Evolutionary conservation across 208 protist species (phyloP).

Genomic region (Acanthamoeba lenticulata): DNA sequence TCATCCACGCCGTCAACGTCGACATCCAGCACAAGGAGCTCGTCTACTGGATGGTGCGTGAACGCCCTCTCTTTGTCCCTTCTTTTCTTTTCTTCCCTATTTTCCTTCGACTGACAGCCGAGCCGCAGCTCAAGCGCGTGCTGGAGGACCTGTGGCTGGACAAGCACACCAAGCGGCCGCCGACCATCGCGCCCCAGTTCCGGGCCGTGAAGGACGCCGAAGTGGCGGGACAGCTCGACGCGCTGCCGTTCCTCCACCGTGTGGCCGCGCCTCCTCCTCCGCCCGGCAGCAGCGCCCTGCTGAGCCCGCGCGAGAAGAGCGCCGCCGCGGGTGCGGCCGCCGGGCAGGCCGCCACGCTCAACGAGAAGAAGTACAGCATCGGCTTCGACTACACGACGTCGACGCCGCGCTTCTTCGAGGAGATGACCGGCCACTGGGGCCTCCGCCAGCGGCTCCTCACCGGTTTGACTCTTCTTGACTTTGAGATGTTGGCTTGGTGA

Average conservation of each 20-base stretch:
- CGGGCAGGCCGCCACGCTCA: background rate
- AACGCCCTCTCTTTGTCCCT: background rate
- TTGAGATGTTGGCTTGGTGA: background rate
- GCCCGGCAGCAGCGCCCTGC: background rate
- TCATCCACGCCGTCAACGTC: slow-evolving; percentile 22
- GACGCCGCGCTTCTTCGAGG: slow-evolving; percentile 52
- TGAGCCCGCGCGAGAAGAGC: background rate
- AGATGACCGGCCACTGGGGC: slow-evolving; percentile 63
- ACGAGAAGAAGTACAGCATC: slow-evolving; percentile 36
- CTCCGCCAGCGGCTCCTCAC: background rate
- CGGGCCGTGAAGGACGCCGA: background rate
- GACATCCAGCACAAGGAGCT: slow-evolving; percentile 18
- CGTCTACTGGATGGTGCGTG: background rate
- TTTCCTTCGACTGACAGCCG: background rate
- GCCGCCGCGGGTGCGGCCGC: background rate
- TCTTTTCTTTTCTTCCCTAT: background rate
- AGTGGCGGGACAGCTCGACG: background rate
- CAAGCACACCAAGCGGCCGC: slow-evolving; percentile 37
- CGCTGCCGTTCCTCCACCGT: background rate
- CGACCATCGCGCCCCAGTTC: slow-evolving; percentile 47
- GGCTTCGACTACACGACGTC: slow-evolving; percentile 40
- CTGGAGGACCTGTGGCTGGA: slow-evolving; percentile 41
- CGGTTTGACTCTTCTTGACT: background rate
- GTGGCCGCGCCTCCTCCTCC: background rate
- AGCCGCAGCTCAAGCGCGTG: background rate